Conservation (phyloP, 345 rosid species). For the Brassica incana region DNA sequence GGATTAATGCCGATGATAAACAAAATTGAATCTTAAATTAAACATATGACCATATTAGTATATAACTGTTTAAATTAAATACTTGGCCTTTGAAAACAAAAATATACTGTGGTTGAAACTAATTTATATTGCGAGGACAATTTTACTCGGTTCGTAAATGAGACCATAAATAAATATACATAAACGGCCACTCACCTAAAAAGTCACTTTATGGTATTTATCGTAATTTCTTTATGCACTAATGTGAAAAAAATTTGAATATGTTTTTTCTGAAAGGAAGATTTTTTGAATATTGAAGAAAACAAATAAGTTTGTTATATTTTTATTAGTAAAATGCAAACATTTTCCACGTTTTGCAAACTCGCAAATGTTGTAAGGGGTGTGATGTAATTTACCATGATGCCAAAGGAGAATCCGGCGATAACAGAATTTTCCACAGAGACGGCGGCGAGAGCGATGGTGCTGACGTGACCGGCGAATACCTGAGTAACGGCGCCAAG, state of each 20-base stretch:
- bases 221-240: neutral
- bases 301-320: neutral
- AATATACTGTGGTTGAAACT: neutral
- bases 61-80: neutral
- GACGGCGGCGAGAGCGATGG: constrained; percentile 76
- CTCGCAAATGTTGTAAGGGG: neutral
- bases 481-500: constrained; percentile 87
- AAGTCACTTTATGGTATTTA: neutral
- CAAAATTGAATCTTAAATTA: neutral
- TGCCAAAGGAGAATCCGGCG: constrained; percentile 90
- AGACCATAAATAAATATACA: neutral
- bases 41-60: neutral
- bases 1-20: neutral
- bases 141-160: neutral
- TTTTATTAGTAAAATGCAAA: neutral
- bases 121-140: neutral
- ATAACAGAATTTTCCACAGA: constrained; percentile 87
- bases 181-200: neutral
- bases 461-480: constrained; percentile 75
- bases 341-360: neutral
- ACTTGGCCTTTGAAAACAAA: neutral
- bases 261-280: neutral
- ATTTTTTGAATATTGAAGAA: neutral
- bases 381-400: constrained; percentile 52
- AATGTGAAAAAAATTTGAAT: neutral